Evolutionary conservation across 129 eudicot genomes (phyloP).

Genomic region (Erigeron canadensis): DNA sequence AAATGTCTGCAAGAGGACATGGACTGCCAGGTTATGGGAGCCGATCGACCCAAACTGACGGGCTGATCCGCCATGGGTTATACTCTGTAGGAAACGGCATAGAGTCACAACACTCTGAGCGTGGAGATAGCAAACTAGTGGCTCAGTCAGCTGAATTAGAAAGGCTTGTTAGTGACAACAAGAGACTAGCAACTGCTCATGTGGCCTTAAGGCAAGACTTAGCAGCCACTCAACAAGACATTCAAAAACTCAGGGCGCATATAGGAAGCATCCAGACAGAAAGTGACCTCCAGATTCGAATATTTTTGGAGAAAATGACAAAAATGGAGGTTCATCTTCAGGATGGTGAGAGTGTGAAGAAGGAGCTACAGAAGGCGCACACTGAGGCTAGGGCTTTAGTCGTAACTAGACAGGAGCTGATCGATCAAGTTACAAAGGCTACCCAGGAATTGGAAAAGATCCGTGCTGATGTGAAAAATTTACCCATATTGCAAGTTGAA

Average conservation of each 20-base stretch:
- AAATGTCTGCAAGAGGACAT: constrained; percentile 71
- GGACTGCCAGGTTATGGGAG: constrained; percentile 49
- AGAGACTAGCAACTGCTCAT: constrained; percentile 58
- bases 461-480: constrained; percentile 48
- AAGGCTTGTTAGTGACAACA: constrained; percentile 67
- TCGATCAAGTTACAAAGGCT: constrained; percentile 43
- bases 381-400: constrained; percentile 68
- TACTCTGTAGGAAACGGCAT: constrained; percentile 39
- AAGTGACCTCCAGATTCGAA: constrained; percentile 70
- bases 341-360: constrained; percentile 60
- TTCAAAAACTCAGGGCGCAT: constrained; percentile 59
- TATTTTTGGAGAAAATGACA: constrained; percentile 73
- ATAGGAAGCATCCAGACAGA: constrained; percentile 72
- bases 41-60: constrained; percentile 47
- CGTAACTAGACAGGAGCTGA: constrained; percentile 56
- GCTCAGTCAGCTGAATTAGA: constrained; percentile 62
- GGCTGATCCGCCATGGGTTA: constrained; percentile 59
- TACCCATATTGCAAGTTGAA: constrained; percentile 69
- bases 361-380: constrained; percentile 64
- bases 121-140: constrained; percentile 42
- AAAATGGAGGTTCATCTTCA: constrained; percentile 65
- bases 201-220: constrained; percentile 74
- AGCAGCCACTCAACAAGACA: constrained; percentile 60
- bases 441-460: constrained; percentile 57
- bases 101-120: constrained; percentile 48